Conservation (phyloP, 1,284 basidiomycete genomes). For the Hypsizygus ulmarius region DNA sequence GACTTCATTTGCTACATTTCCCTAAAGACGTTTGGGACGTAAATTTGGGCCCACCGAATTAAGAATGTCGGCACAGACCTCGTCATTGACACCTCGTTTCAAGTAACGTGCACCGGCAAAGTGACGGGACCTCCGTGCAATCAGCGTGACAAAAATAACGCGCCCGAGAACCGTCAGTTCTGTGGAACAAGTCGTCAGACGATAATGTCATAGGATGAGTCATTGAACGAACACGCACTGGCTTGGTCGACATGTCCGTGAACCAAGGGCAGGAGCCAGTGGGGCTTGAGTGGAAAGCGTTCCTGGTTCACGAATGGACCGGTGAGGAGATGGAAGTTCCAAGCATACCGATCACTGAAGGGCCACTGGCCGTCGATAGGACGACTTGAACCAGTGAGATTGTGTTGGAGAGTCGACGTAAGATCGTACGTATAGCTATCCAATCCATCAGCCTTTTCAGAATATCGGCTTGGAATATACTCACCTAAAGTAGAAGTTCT, state of each 20-base stretch:
- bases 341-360: slow-evolving; percentile 91
- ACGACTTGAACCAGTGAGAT: slow-evolving; percentile 68
- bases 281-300: slow-evolving; percentile 50
- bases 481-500: slow-evolving; percentile 99
- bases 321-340: slow-evolving; percentile 93
- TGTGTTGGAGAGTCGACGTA: slow-evolving; percentile 92
- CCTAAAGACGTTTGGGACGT: slow-evolving; percentile 45
- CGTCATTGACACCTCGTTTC: slow-evolving; percentile 92
- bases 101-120: slow-evolving; percentile 96
- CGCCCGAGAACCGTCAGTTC: slow-evolving; percentile 91
- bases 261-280: slow-evolving; percentile 91
- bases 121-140: slow-evolving; percentile 91
- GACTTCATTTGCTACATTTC: slow-evolving; percentile 98
- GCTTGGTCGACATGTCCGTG: slow-evolving; percentile 99
- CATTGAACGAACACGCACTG: slow-evolving; percentile 57
- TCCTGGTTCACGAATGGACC: slow-evolving; percentile 51
- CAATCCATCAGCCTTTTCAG: slow-evolving; percentile 2
- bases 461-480: slow-evolving; percentile 8
- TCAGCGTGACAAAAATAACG: slow-evolving; percentile 90
- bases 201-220: neutral
- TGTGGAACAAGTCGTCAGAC: slow-evolving; percentile 31
- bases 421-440: slow-evolving; percentile 93
- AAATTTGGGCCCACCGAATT: neutral
- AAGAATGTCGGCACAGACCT: slow-evolving; percentile 42
- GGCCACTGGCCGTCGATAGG: slow-evolving; percentile 47